Conservation (phyloP, 176 grass and related monocot species). For the Elaeis guineensis region DNA sequence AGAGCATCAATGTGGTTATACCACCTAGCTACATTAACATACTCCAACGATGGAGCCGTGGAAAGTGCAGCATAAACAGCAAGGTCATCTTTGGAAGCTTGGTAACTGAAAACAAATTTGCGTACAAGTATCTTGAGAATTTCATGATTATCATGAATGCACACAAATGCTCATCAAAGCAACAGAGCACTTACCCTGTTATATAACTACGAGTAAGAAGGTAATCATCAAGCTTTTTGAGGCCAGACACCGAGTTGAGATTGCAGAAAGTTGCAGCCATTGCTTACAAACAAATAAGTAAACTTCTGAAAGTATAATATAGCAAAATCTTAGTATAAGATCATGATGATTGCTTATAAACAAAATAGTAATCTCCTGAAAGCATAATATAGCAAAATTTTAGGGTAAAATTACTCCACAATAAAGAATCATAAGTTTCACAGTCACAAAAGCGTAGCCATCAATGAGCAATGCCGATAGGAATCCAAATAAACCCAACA, state of each 20-base stretch:
- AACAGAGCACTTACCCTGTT: conserved; percentile 38
- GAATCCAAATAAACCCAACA: too few relatives aligned
- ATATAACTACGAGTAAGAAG: conserved; percentile 86
- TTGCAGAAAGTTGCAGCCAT: conserved; percentile 70
- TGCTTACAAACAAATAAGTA: conserved; percentile 10
- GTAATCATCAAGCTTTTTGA: conserved; percentile 75
- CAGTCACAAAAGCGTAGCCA: too few relatives aligned
- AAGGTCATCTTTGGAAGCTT: conserved; percentile 97
- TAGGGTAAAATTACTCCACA: too few relatives aligned
- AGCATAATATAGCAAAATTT: too few relatives aligned
- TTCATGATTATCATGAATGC: too few relatives aligned
- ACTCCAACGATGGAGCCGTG: conserved; percentile 41
- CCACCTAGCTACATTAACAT: conserved; percentile 86
- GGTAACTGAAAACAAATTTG: conserved; percentile 46
- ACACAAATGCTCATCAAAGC: too few relatives aligned
- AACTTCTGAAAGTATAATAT: too few relatives aligned
- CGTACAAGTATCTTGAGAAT: neutral
- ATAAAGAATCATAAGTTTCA: too few relatives aligned
- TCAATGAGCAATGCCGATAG: too few relatives aligned
- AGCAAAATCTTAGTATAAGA: too few relatives aligned
- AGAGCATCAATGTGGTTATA: conserved; percentile 85
- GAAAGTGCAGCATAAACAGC: conserved; percentile 52
- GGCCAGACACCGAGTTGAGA: conserved; percentile 49
- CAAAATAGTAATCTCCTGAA: too few relatives aligned
- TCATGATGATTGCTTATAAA: too few relatives aligned